Evolutionary conservation across 192 early-diverging fungal genomes (phyloP).

Genomic region (Coemansia sp.): DNA sequence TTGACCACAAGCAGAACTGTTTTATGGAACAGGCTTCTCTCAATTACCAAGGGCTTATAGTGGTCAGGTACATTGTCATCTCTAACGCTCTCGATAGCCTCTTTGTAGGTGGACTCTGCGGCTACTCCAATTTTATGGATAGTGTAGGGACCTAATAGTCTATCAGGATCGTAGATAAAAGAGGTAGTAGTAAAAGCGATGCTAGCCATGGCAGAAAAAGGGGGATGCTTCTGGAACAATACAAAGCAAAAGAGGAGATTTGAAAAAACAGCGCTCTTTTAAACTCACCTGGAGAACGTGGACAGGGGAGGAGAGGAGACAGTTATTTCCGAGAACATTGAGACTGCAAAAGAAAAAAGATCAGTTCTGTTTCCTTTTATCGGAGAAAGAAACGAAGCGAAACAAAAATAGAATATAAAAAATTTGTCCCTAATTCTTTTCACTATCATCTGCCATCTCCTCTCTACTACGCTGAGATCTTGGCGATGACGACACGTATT

Average conservation of each 20-base stretch:
- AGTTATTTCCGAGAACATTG: too few relatives aligned
- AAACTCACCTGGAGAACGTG: too few relatives aligned
- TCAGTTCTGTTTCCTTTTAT: background rate
- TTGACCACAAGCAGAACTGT: background rate
- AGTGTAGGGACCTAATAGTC: background rate
- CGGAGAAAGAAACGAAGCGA: background rate
- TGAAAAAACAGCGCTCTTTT: background rate
- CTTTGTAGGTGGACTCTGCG: background rate
- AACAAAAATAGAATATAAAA: background rate
- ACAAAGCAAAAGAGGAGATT: background rate
- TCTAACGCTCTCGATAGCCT: background rate
- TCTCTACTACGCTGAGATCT: conserved; percentile 14
- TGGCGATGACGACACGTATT: conserved; percentile 20
- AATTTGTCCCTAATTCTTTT: conserved; percentile 1
- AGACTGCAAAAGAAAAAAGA: background rate
- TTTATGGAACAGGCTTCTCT: background rate
- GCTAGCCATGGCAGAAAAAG: background rate
- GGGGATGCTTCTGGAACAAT: background rate
- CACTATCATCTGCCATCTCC: background rate
- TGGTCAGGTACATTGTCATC: background rate
- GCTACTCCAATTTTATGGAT: background rate
- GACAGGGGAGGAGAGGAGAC: too few relatives aligned
- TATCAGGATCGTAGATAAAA: background rate
- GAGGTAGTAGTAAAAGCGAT: background rate
- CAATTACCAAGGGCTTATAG: background rate